Conservation (phyloP, 805 yeast species). For the Kluyveromyces lactis region DNA sequence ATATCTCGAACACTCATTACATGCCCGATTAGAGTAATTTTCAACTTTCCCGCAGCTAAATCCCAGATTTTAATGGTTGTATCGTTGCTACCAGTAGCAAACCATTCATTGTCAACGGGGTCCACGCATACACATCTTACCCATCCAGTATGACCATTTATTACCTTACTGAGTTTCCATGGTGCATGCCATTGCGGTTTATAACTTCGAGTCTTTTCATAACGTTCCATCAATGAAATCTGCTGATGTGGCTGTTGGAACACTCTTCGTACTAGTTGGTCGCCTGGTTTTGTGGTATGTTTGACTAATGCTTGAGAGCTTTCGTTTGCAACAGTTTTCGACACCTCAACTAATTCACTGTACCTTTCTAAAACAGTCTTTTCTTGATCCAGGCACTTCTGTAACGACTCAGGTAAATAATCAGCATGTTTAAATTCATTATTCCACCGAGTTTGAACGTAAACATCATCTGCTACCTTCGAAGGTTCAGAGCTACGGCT, state of each 20-base stretch:
- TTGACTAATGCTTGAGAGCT: not conserved
- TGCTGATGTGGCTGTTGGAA: constrained; percentile 7
- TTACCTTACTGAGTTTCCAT: constrained; percentile 66
- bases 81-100: constrained; percentile 87
- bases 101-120: constrained; percentile 76
- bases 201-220: constrained; percentile 14
- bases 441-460: constrained; percentile 22
- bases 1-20: constrained; percentile 80
- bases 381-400: constrained; percentile 18
- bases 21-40: constrained; percentile 81
- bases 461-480: constrained; percentile 10
- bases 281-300: constrained; percentile 2
- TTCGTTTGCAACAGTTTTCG: not conserved
- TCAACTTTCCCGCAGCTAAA: constrained; percentile 58
- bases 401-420: constrained; percentile 24
- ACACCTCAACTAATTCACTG: constrained; percentile 5
- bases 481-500: too few species aligned
- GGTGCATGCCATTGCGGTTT: constrained; percentile 43
- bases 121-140: constrained; percentile 76
- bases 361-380: constrained; percentile 12
- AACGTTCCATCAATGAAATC: constrained; percentile 19
- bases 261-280: constrained; percentile 6
- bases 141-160: constrained; percentile 92
- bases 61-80: constrained; percentile 90
- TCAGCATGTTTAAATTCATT: constrained; percentile 23